phyloP scores from a whole-genome alignment of 768 basidiomycete genomes.

The Gloeopeniophorella convolvens region DNA sequence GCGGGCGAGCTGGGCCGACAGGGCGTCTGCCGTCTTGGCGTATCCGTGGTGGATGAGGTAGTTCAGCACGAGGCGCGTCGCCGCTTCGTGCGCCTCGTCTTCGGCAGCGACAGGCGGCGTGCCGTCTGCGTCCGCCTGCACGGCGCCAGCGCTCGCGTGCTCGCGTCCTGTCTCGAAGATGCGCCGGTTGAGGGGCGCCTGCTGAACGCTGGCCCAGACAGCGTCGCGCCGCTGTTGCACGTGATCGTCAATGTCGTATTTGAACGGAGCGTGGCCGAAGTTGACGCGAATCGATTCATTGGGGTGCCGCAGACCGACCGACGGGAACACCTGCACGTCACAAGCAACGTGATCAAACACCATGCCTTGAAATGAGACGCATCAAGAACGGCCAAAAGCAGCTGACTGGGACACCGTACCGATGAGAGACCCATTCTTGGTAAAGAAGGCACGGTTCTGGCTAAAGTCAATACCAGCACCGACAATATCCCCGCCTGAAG shows the following conservation, averaged over 20 bases:
- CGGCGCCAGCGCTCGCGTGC: not conserved
- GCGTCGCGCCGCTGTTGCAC: constrained; percentile 62
- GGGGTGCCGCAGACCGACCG: constrained; percentile 79
- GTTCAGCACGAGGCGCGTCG: constrained; percentile 68
- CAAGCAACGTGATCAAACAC: constrained; percentile 70
- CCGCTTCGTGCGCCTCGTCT: constrained; percentile 21
- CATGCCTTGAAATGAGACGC: constrained; percentile 36
- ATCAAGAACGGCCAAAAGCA: constrained; percentile 13
- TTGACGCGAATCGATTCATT: constrained; percentile 79
- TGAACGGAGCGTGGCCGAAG: constrained; percentile 83
- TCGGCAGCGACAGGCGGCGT: constrained; percentile 38
- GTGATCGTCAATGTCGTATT: constrained; percentile 85
- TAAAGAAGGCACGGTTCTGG: constrained; percentile 75
- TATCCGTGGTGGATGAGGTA: constrained; percentile 87
- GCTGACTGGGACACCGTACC: constrained; percentile 34
- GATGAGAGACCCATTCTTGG: constrained; percentile 75
- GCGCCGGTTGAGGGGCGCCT: constrained; percentile 46
- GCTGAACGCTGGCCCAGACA: constrained; percentile 63
- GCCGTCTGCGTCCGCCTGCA: constrained; percentile 36
- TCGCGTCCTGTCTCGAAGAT: constrained; percentile 22
- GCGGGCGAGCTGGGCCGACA: constrained; percentile 42
- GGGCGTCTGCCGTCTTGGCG: constrained; percentile 59
- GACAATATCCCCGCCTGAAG: constrained; percentile 73
- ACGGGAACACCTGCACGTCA: constrained; percentile 66
- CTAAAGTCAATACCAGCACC: constrained; percentile 94